phyloP scores from a whole-genome alignment of 2,329 filamentous ascomycete genomes.

The Nemania sp. region DNA sequence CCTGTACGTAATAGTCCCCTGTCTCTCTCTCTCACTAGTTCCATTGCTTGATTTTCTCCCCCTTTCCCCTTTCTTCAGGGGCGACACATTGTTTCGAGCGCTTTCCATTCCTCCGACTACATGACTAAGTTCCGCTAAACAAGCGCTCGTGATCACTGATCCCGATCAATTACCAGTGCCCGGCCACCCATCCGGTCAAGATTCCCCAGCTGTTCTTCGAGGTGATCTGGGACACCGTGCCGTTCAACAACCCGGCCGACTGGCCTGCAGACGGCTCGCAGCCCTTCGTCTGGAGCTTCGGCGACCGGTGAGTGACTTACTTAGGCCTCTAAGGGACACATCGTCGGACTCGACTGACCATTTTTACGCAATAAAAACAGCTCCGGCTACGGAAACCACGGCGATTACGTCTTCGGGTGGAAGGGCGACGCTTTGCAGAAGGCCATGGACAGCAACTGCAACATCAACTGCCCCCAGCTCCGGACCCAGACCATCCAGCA shows the following conservation, averaged over 20 bases:
- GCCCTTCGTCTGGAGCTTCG: constrained; percentile 31
- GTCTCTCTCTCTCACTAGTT: no score
- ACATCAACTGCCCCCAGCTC: constrained; percentile 22
- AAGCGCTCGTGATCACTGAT: no score
- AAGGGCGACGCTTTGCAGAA: constrained; percentile 25
- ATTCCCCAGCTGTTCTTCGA: constrained; percentile 65
- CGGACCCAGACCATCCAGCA: constrained; percentile 19
- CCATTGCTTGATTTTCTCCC: no score
- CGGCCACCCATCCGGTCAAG: constrained; percentile 55
- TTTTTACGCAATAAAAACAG: no score
- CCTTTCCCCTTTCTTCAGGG: no score
- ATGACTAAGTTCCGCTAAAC: no score
- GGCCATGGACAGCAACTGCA: constrained; percentile 28
- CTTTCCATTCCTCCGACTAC: no score
- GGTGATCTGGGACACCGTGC: constrained; percentile 54
- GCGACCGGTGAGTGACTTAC: no score
- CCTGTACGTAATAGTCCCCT: constrained; percentile 18
- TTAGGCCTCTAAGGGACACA: no score
- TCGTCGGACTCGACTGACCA: neutral
- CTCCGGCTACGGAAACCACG: constrained; percentile 21
- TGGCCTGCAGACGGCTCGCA: constrained; percentile 39
- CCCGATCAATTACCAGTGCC: constrained; percentile 42
- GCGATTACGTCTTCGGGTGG: constrained; percentile 31
- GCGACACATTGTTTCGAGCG: no score
- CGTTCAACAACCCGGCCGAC: constrained; percentile 34